phyloP scores from a whole-genome alignment of 257 asterid species.

The Capsicum chinense region DNA sequence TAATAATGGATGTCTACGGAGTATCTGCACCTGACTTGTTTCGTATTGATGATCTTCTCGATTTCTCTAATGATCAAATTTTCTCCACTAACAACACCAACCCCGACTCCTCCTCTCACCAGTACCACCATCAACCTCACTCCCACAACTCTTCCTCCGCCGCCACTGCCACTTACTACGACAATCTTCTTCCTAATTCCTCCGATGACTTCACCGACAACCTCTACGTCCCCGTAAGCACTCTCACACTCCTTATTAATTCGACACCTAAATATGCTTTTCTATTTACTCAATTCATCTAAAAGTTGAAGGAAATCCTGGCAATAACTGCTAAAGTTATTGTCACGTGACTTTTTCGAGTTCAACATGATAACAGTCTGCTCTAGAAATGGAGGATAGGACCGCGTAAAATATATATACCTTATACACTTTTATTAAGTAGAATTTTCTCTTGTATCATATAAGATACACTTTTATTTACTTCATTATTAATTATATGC shows the following conservation, averaged over 20 bases:
- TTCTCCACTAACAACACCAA: conserved; percentile 42
- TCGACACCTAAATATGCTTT: too few relatives aligned
- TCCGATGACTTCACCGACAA: conserved; percentile 52
- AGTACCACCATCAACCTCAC: conserved; percentile 41
- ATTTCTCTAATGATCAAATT: conserved; percentile 58
- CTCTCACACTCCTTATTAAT: background rate
- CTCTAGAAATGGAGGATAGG: too few relatives aligned
- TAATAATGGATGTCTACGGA: conserved; percentile 60
- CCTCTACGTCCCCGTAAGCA: conserved; percentile 58
- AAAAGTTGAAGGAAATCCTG: too few relatives aligned
- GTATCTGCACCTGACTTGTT: conserved; percentile 42
- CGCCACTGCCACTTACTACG: background rate
- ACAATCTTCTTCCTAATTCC: conserved; percentile 33
- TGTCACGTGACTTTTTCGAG: too few relatives aligned
- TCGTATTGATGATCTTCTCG: conserved; percentile 63
- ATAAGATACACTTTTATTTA: too few relatives aligned
- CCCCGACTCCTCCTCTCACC: conserved; percentile 32
- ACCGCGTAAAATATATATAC: too few relatives aligned
- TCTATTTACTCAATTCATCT: too few relatives aligned
- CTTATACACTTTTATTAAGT: background rate
- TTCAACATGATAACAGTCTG: too few relatives aligned
- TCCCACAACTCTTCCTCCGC: conserved; percentile 18
- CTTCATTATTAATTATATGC: background rate
- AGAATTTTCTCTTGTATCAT: background rate
- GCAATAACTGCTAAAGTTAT: too few relatives aligned